phyloP scores from a whole-genome alignment of 306 rosid genomes.

The Pueraria montana region DNA sequence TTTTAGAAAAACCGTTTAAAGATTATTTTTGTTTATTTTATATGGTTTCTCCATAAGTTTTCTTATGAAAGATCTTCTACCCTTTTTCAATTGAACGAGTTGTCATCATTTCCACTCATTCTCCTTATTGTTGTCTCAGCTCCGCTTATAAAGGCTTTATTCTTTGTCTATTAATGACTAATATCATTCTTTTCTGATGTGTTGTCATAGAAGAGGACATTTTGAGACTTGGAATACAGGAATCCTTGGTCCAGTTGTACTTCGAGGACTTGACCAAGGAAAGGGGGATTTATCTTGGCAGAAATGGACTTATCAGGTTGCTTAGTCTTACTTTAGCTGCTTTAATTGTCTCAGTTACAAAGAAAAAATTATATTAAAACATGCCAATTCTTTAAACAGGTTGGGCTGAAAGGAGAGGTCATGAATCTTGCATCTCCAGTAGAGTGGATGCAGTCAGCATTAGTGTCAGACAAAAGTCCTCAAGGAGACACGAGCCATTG shows the following conservation, averaged over 20 bases:
- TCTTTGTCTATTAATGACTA: conserved; percentile 6
- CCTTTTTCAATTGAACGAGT: not conserved
- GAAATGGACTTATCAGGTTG: too few relatives aligned
- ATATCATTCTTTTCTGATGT: conserved; percentile 40
- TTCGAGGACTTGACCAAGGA: conserved; percentile 93
- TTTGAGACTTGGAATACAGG: conserved; percentile 96
- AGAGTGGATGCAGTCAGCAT: conserved; percentile 81
- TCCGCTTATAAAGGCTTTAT: not conserved
- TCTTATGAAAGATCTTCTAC: not conserved
- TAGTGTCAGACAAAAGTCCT: conserved; percentile 62
- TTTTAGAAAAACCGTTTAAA: not conserved
- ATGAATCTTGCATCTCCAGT: conserved; percentile 91
- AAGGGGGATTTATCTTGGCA: conserved; percentile 93
- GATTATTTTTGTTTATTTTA: not conserved
- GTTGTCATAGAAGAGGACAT: conserved; percentile 86
- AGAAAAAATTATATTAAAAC: too few relatives aligned
- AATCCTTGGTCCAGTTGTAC: conserved; percentile 96
- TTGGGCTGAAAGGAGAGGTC: too few relatives aligned
- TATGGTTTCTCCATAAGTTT: conserved; percentile 2
- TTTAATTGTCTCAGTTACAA: too few relatives aligned
- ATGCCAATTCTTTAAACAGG: too few relatives aligned
- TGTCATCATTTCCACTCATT: conserved; percentile 11
- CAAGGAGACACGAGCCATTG: conserved; percentile 80
- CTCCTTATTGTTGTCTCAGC: not conserved
- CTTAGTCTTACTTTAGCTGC: too few relatives aligned